Evolutionary conservation across 148 eudicot genomes (phyloP), one percentile per base, ranked within the genome.

Genomic region (Silene uniflora): DNA sequence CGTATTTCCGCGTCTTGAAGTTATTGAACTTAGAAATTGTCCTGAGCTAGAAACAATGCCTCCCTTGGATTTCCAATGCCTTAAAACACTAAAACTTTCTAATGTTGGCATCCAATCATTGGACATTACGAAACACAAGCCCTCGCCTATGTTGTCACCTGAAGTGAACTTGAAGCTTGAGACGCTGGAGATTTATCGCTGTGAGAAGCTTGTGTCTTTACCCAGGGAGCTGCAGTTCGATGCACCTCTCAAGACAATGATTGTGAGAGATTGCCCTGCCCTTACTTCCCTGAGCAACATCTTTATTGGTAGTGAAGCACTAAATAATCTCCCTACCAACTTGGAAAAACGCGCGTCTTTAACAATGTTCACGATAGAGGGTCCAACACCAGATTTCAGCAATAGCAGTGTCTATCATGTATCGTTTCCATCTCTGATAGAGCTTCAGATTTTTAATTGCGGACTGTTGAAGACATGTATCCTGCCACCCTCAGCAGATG

Each of bases 1-100:
- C 14, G 46, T 56, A 9, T 74, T 74, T 64, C 77, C 70, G 16
- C 10, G 23, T 13, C 77, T 74, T 74, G 77, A 63, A 17, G 9
- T 32, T 47, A 24, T 74, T 7, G 4, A 18, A 7, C 13, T 67
- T 27, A 18, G 2, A 18, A 7, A 23, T 29, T 75, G 64, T 35
- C 71, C 44, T 16, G 21, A 4, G 59, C 77, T 74, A 13, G 10
- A 63, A 72, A 58, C 18, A 19, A 10, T 32, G 2, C 75, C 75
- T 2, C 10, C 25, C 13, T 16, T 69, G 58, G 18, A 35, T 6
- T 72, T 72, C 9, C 64, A 32, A 19, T 72, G 18, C 25, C 17
- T 72, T 4, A 72, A 32, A 19, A 5, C 19, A 54, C 10, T 72
- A 39, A 7, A n/a, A 27, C 44, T 72, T 32, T 23, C n/a, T 16